A percentile compares a stretch with the other conserved stretches of the same genome.
phyloP scores from a whole-genome alignment of 2,329 filamentous ascomycete species.

The Rugonectria rugulosa region DNA sequence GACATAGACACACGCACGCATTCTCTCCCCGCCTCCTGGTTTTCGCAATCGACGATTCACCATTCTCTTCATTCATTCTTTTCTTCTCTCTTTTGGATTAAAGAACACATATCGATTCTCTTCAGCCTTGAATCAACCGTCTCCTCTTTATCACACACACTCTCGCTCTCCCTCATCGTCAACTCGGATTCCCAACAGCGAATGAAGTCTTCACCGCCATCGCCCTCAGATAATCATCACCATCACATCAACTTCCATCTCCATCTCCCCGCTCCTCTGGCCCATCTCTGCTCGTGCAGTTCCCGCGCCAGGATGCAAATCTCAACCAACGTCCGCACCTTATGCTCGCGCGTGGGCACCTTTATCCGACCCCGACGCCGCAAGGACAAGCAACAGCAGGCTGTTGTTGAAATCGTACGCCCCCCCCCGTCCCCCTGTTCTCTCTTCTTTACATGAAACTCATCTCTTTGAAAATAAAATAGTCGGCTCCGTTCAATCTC shows the following conservation, averaged over 20 bases:
- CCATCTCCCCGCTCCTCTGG: conserved; percentile 15
- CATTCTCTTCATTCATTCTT: conserved; percentile 6
- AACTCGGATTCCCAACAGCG: not conserved
- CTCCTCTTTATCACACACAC: not conserved
- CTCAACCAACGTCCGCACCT: conserved; percentile 52
- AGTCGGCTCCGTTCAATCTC: conserved; percentile 68
- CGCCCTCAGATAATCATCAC: no score
- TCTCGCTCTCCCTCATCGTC: not conserved
- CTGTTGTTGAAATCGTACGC: conserved; percentile 56
- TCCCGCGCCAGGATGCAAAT: conserved; percentile 41
- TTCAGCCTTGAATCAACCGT: not conserved
- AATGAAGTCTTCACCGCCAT: conserved; percentile 13
- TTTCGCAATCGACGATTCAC: not conserved
- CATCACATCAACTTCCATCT: conserved; percentile 20
- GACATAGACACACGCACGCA: no score
- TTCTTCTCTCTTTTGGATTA: conserved; percentile 19
- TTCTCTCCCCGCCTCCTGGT: not conserved
- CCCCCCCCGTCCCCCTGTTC: not conserved
- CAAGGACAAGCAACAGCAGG: conserved; percentile 47
- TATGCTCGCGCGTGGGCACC: conserved; percentile 54
- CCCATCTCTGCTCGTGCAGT: conserved; percentile 27
- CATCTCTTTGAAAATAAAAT: conserved; percentile 41
- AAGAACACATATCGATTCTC: no score
- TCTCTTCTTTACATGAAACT: conserved; percentile 22
- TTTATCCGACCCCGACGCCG: conserved; percentile 50